Evolutionary conservation across 2,329 filamentous ascomycete species (phyloP).

Genomic region (Aspergillus awamori): DNA sequence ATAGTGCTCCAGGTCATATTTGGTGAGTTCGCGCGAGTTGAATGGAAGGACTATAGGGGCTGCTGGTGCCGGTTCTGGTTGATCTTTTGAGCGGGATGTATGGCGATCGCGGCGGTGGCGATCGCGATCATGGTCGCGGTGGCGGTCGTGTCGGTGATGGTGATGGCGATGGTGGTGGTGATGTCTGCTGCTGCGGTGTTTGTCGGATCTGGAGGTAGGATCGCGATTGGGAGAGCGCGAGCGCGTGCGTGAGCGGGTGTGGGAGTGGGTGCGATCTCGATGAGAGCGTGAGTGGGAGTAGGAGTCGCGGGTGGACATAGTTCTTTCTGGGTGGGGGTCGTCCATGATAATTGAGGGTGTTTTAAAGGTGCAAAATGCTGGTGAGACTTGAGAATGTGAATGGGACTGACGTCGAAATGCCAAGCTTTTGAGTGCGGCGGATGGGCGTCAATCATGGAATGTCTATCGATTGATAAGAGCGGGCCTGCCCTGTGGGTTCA

Average conservation of each 20-base stretch:
- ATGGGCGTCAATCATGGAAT: too few relatives aligned
- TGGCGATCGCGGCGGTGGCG: slow-evolving; percentile 18
- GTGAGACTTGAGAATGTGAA: neutral
- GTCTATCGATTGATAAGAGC: neutral
- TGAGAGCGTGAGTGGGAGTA: slow-evolving; percentile 20
- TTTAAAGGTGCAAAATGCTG: neutral
- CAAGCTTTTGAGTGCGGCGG: slow-evolving; percentile 2
- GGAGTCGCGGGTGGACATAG: slow-evolving; percentile 11
- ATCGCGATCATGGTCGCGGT: slow-evolving; percentile 21
- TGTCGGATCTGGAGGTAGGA: slow-evolving; percentile 20
- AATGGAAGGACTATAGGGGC: slow-evolving; percentile 61
- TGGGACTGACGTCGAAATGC: slow-evolving; percentile 2
- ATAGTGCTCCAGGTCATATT: slow-evolving; percentile 68
- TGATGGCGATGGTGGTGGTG: slow-evolving; percentile 36
- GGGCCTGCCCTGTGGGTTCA: neutral
- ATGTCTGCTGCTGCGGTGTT: slow-evolving; percentile 31
- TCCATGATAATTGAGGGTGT: neutral
- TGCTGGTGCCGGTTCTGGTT: slow-evolving; percentile 15
- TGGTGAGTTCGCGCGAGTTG: slow-evolving; percentile 66
- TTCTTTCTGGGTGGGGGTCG: neutral
- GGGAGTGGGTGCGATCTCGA: slow-evolving; percentile 22
- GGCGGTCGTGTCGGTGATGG: slow-evolving; percentile 22
- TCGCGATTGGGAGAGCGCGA: slow-evolving; percentile 40
- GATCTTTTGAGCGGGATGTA: neutral
- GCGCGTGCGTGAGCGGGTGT: slow-evolving; percentile 32